These are phyloP conservation scores for Avena eriantha DNA, from an alignment of 176 grass and related monocot genomes.

Conservation along the genomic window DNA sequence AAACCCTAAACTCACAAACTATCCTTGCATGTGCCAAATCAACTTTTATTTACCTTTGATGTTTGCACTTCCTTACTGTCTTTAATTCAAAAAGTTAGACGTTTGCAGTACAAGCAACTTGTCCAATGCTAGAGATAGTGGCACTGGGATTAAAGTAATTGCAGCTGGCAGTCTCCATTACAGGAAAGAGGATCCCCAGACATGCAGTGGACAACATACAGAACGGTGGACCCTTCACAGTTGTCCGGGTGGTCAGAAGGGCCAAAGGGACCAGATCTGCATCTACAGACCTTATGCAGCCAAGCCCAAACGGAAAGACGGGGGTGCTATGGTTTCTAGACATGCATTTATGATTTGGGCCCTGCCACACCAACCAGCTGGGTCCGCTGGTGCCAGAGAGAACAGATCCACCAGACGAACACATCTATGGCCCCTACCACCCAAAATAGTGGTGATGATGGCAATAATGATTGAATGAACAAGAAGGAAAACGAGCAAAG, in stretches of 20 bases:
- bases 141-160: slow-evolving; percentile 32
- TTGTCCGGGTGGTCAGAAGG: slow-evolving; percentile 59
- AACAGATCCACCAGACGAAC: slow-evolving; percentile 64
- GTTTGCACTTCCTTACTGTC: background rate
- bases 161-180: slow-evolving; percentile 48
- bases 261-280: slow-evolving; percentile 68
- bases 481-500: slow-evolving; percentile 31
- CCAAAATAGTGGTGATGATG: slow-evolving; percentile 45
- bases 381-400: slow-evolving; percentile 50
- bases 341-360: slow-evolving; percentile 60
- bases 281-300: slow-evolving; percentile 61
- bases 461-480: slow-evolving; percentile 52
- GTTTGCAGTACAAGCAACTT: background rate
- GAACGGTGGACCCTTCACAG: slow-evolving; percentile 52
- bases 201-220: slow-evolving; percentile 60
- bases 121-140: slow-evolving; percentile 11
- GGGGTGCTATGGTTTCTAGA: slow-evolving; percentile 54
- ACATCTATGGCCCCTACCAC: slow-evolving; percentile 46
- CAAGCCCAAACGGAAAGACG: slow-evolving; percentile 58
- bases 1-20: background rate
- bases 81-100: slow-evolving; percentile 1
- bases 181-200: slow-evolving; percentile 46
- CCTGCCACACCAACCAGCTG: slow-evolving; percentile 49
- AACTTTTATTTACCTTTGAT: background rate
- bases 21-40: background rate